Evolutionary conservation across 495 filamentous ascomycete species (phyloP).

Genomic region (Aspergillus funiculosus): DNA sequence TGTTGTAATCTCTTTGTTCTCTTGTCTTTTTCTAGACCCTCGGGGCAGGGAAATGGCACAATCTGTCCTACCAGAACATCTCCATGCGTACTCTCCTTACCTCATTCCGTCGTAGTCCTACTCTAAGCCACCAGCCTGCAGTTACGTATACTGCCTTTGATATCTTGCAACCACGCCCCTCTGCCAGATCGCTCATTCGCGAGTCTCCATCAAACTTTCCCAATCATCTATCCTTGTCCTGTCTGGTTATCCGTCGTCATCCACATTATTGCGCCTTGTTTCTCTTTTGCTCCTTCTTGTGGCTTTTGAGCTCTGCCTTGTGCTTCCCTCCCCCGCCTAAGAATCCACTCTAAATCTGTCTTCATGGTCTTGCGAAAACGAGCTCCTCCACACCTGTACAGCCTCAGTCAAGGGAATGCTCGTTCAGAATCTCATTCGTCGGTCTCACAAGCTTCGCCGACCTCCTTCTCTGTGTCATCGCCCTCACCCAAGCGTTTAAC

Average conservation of each 20-base stretch:
- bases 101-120: constrained; percentile 8
- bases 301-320: constrained; percentile 12
- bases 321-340: constrained; percentile 15
- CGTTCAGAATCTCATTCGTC: constrained; percentile 25
- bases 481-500: constrained; percentile 29
- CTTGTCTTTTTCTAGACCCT: background rate
- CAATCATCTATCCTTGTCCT: too few species aligned
- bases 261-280: too few species aligned
- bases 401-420: constrained; percentile 32
- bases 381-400: constrained; percentile 40
- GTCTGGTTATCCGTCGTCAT: too few species aligned
- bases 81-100: constrained; percentile 6
- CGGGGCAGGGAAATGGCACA: constrained; percentile 7
- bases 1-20: background rate
- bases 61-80: background rate
- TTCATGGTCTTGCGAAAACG: constrained; percentile 47
- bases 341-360: constrained; percentile 15
- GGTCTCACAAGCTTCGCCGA: constrained; percentile 24
- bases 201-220: background rate
- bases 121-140: constrained; percentile 12
- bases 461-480: constrained; percentile 29
- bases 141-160: constrained; percentile 14
- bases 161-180: constrained; percentile 12
- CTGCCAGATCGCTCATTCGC: constrained; percentile 9
- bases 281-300: constrained; percentile 6